Conservation (phyloP, 768 basidiomycete species). For the Termitomyces sp. region DNA sequence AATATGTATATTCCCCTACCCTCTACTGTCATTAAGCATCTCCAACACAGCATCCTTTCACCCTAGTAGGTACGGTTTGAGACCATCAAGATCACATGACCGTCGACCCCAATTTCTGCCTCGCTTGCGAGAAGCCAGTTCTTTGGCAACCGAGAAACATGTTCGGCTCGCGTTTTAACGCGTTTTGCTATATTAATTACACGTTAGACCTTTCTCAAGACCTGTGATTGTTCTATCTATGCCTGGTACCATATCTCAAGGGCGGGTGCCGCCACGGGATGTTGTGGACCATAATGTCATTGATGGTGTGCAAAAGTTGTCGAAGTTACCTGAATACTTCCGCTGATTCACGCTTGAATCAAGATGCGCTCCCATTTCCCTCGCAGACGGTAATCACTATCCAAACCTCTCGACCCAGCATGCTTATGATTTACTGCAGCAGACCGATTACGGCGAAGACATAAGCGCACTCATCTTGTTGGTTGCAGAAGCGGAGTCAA, state of each 20-base stretch:
- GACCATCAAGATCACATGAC: neutral
- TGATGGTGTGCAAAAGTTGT: neutral
- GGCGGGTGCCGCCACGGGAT: neutral
- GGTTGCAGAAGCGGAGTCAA: neutral
- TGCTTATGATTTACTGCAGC: neutral
- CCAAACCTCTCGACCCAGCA: neutral
- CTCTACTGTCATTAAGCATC: no score
- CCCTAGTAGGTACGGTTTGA: no score
- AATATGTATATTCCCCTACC: no score
- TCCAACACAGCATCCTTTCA: no score
- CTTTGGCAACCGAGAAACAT: neutral
- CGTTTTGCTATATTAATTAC: neutral
- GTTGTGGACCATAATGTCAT: neutral
- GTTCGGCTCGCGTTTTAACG: neutral
- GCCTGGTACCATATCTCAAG: neutral
- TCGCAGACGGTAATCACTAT: neutral
- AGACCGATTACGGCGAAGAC: slow-evolving; percentile 11
- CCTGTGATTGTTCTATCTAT: neutral
- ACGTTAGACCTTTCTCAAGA: neutral
- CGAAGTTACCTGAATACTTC: neutral
- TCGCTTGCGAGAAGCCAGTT: neutral
- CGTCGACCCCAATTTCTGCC: neutral
- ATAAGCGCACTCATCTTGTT: neutral
- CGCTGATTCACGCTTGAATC: neutral
- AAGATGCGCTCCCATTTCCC: slow-evolving; percentile 1